Evolutionary conservation across 768 basidiomycete species (phyloP).

Genomic region (Pulveroboletus sp.): DNA sequence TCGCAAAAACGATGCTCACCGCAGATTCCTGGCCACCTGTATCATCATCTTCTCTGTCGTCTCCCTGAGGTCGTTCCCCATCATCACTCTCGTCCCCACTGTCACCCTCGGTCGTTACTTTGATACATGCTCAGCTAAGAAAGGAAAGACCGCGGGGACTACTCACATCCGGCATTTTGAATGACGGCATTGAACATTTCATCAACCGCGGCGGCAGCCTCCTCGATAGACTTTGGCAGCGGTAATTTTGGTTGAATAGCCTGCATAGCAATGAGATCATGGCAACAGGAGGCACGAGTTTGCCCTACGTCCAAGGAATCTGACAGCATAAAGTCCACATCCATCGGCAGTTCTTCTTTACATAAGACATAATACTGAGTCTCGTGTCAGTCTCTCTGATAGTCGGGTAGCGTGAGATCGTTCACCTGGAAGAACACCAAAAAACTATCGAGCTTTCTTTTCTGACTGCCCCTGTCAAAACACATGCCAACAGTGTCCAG

Average conservation of each 20-base stretch:
- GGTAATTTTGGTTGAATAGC: conserved; percentile 80
- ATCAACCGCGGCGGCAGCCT: conserved; percentile 85
- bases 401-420: not conserved
- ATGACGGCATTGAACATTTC: conserved; percentile 74
- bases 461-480: conserved; percentile 90
- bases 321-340: conserved; percentile 93
- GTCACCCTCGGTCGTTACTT: conserved; percentile 34
- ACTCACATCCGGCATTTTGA: conserved; percentile 55
- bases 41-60: conserved; percentile 65
- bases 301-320: conserved; percentile 83
- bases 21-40: conserved; percentile 46
- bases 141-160: not conserved
- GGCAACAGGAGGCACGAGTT: not conserved
- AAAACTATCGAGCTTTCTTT: conserved; percentile 90
- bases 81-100: conserved; percentile 55
- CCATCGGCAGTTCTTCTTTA: conserved; percentile 91
- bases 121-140: conserved; percentile 13
- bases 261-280: conserved; percentile 34
- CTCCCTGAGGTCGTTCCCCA: conserved; percentile 37
- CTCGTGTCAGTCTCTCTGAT: conserved; percentile 2
- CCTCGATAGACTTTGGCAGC: conserved; percentile 69
- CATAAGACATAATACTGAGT: conserved; percentile 78
- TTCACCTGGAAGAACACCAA: conserved; percentile 88
- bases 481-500: conserved; percentile 97
- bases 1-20: conserved; percentile 34